A percentile compares a stretch with the other conserved stretches of the same genome.
Evolutionary conservation across 176 grass and related monocot species (phyloP).

Genomic region (Typha latifolia): DNA sequence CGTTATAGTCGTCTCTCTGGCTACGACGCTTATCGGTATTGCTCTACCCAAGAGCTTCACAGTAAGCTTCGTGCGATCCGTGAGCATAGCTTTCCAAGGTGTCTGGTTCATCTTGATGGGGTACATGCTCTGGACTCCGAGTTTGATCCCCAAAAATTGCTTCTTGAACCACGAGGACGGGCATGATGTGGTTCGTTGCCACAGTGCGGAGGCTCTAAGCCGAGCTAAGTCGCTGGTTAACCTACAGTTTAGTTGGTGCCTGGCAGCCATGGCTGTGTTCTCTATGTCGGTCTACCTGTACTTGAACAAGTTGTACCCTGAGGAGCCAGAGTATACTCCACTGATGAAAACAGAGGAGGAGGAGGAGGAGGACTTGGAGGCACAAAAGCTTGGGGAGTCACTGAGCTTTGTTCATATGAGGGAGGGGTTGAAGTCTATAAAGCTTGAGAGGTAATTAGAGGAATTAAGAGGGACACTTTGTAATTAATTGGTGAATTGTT

Average conservation of each 20-base stretch:
- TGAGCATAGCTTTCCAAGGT: conserved; percentile 75
- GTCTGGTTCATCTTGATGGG: conserved; percentile 83
- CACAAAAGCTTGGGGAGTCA: conserved; percentile 1
- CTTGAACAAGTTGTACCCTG: conserved; percentile 36
- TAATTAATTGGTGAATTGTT: no score
- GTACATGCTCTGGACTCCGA: conserved; percentile 80
- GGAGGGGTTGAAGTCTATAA: neutral
- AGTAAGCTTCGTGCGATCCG: conserved; percentile 56
- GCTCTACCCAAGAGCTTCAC: conserved; percentile 41
- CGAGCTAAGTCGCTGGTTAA: conserved; percentile 84
- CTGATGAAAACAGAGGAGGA: conserved; percentile 35
- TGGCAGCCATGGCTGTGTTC: conserved; percentile 46
- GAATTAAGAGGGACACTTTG: no score
- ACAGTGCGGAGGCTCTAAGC: conserved; percentile 36
- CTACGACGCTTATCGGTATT: conserved; percentile 50
- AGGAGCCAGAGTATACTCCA: conserved; percentile 69
- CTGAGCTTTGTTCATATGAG: neutral
- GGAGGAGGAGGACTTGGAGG: conserved; percentile 27
- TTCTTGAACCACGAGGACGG: conserved; percentile 74
- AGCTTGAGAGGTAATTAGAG: conserved; percentile 6
- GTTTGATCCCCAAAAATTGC: conserved; percentile 60
- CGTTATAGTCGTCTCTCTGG: conserved; percentile 59
- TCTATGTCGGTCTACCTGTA: conserved; percentile 48
- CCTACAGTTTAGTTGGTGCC: conserved; percentile 89
- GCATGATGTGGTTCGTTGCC: conserved; percentile 65